These are phyloP conservation scores for thale cress (Arabidopsis thaliana) DNA, from an alignment of 345 rosid species.

Conservation along the genomic window TAIR10.1 NC_003071.7:12417501-12418000, in stretches of 20 bases:
- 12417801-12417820: slow-evolving; percentile 44
- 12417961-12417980: neutral
- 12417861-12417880: slow-evolving; percentile 38
- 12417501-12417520: too few relatives aligned
- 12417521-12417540: too few relatives aligned
- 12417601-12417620: neutral
- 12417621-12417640: slow-evolving; percentile 1
- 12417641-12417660: slow-evolving; percentile 29
- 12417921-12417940: slow-evolving; percentile 30
- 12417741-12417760: slow-evolving; percentile 12
- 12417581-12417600: neutral
- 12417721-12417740: neutral
- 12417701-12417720: neutral
- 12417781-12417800: slow-evolving; percentile 18
- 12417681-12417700: slow-evolving; percentile 22
- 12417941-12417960: neutral
- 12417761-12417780: slow-evolving; percentile 29
- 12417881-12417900: slow-evolving; percentile 5
- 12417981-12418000: neutral
- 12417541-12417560: too few relatives aligned
- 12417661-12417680: slow-evolving; percentile 36
- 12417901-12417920: neutral
- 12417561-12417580: too few relatives aligned
- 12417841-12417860: slow-evolving; percentile 39
- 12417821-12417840: slow-evolving; percentile 41